phyloP scores from a whole-genome alignment of 768 basidiomycete species.

The Trametes sanguinea region DNA sequence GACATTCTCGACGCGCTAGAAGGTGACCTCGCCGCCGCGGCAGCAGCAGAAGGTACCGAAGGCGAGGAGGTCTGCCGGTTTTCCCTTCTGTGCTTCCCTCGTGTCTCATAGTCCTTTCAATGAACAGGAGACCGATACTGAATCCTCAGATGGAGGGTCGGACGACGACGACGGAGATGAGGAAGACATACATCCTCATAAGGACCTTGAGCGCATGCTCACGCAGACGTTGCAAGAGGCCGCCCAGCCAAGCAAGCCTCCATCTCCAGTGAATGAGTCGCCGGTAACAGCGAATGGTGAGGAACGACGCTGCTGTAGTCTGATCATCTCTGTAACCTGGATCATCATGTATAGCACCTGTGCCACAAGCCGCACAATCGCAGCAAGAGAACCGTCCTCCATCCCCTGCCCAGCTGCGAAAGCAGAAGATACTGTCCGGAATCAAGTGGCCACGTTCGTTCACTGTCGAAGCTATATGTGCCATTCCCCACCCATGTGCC shows the following conservation, averaged over 20 bases:
- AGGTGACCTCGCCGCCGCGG: constrained; percentile 38
- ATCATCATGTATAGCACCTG: neutral
- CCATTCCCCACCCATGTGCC: constrained; percentile 85
- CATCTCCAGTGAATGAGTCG: constrained; percentile 17
- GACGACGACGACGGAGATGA: constrained; percentile 41
- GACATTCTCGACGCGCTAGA: constrained; percentile 63
- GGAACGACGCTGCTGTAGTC: neutral
- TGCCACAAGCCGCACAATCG: constrained; percentile 28
- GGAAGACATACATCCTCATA: constrained; percentile 47
- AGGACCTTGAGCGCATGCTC: constrained; percentile 50
- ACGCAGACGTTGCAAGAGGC: constrained; percentile 37
- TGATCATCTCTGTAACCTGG: too few relatives aligned
- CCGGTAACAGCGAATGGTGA: constrained; percentile 15
- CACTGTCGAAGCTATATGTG: constrained; percentile 88
- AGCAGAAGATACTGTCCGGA: constrained; percentile 41
- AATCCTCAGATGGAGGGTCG: constrained; percentile 59
- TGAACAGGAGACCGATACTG: constrained; percentile 56
- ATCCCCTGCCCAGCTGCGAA: constrained; percentile 59
- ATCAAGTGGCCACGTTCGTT: constrained; percentile 57
- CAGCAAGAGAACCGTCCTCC: constrained; percentile 41
- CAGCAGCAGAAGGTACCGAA: constrained; percentile 59
- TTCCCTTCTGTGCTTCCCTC: neutral
- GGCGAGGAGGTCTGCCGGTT: constrained; percentile 61
- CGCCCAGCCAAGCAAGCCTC: constrained; percentile 28
- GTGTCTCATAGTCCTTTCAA: constrained; percentile 5